Evolutionary conservation across 2,329 filamentous ascomycete genomes (phyloP).

Genomic region (Alternaria solani): DNA sequence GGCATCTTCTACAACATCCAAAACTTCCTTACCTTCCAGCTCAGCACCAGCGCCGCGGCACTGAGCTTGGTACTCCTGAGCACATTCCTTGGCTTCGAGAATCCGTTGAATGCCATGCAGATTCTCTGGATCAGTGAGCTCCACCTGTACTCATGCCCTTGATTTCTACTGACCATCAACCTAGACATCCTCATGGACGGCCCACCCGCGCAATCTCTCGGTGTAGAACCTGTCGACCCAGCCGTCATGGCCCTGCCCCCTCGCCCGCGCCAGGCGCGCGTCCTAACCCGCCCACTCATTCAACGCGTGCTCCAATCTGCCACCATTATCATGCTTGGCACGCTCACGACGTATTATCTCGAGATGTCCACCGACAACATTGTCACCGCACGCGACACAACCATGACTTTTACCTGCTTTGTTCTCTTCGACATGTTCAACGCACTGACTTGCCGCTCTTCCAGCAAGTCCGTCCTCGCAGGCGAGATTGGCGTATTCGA

Average conservation of each 20-base stretch:
- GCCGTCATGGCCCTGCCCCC: slow-evolving; percentile 93
- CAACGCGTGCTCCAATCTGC: slow-evolving; percentile 87
- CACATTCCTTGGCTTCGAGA: slow-evolving; percentile 91
- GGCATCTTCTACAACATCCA: slow-evolving; percentile 99
- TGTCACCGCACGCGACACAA: slow-evolving; percentile 92
- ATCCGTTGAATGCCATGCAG: slow-evolving; percentile 98
- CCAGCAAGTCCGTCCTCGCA: slow-evolving; percentile 85
- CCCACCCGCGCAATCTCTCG: slow-evolving; percentile 93
- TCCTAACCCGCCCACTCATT: slow-evolving; percentile 85
- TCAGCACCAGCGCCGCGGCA: slow-evolving; percentile 95
- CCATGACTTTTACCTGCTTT: slow-evolving; percentile 99
- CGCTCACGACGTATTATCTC: slow-evolving; percentile 86
- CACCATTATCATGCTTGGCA: slow-evolving; percentile 89
- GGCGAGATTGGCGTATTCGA: slow-evolving; percentile 84
- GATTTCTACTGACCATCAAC: slow-evolving; percentile 24
- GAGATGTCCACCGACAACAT: slow-evolving; percentile 87
- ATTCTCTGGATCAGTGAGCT: slow-evolving; percentile 98
- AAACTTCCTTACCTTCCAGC: slow-evolving; percentile 97
- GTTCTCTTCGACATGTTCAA: slow-evolving; percentile 99
- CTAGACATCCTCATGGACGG: slow-evolving; percentile 98
- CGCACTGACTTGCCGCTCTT: slow-evolving; percentile 89
- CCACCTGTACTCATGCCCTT: background rate
- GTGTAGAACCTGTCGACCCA: slow-evolving; percentile 92
- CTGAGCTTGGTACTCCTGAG: slow-evolving; percentile 90
- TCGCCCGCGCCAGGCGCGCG: slow-evolving; percentile 83